phyloP scores from a whole-genome alignment of 208 protist species.

The Acanthamoeba royreba region DNA sequence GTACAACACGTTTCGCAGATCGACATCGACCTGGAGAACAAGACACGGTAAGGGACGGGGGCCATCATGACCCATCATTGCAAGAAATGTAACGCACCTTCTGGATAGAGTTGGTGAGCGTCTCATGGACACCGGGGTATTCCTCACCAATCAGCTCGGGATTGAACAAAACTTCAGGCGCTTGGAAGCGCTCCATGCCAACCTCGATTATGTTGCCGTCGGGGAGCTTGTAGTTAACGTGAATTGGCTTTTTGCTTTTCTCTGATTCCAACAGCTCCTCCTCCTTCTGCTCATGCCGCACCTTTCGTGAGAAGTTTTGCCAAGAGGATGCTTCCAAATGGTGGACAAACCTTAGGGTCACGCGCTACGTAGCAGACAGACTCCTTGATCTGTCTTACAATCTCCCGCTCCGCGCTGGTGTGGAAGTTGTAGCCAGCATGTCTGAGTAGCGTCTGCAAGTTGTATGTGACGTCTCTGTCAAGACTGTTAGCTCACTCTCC shows the following conservation, averaged over 20 bases:
- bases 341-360: background rate
- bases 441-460: slow-evolving; percentile 88
- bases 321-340: background rate
- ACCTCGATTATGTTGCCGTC: slow-evolving; percentile 81
- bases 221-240: slow-evolving; percentile 86
- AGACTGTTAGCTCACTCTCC: background rate
- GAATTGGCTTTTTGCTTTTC: slow-evolving; percentile 63
- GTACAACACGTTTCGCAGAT: slow-evolving; percentile 91
- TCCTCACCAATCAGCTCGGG: slow-evolving; percentile 82
- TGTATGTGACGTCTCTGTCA: slow-evolving; percentile 87
- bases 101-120: slow-evolving; percentile 73
- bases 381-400: slow-evolving; percentile 87
- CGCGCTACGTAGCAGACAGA: slow-evolving; percentile 90
- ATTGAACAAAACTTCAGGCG: slow-evolving; percentile 88
- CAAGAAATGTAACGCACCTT: slow-evolving; percentile 50
- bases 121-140: slow-evolving; percentile 75
- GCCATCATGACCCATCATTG: background rate
- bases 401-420: slow-evolving; percentile 86
- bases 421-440: slow-evolving; percentile 61
- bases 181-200: slow-evolving; percentile 57
- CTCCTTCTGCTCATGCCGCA: background rate
- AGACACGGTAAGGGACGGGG: slow-evolving; percentile 5
- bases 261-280: slow-evolving; percentile 50
- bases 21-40: slow-evolving; percentile 83
- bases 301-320: too few relatives aligned